Percentiles rank a stretch among this genome's conserved stretches.
These are phyloP conservation scores for Sporopachydermia lactativora DNA, from an alignment of 805 yeast species.

Conservation along the genomic window DNA sequence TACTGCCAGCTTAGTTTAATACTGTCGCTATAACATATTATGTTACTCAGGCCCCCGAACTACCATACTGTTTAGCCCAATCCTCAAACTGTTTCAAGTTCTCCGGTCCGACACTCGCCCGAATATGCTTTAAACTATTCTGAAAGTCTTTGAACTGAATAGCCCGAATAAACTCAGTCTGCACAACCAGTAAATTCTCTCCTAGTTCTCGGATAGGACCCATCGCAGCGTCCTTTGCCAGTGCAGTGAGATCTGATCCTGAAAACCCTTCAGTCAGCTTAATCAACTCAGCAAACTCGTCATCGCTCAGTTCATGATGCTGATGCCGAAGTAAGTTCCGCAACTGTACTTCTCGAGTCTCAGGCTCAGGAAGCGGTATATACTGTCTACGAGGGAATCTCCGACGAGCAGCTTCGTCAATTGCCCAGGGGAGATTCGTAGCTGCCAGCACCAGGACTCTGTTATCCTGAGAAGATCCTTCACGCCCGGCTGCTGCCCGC, in stretches of 20 bases:
- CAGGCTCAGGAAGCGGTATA: slow-evolving; percentile 85
- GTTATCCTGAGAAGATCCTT: slow-evolving; percentile 17
- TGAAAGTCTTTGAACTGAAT: slow-evolving; percentile 60
- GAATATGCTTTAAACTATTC: slow-evolving; percentile 59
- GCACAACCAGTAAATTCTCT: slow-evolving; percentile 54
- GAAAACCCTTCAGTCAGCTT: slow-evolving; percentile 68
- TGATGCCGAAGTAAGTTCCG: slow-evolving; percentile 54
- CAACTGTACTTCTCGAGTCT: slow-evolving; percentile 64
- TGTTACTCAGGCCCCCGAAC: neutral
- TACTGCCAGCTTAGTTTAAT: too few relatives aligned
- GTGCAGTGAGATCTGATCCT: slow-evolving; percentile 87
- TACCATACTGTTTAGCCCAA: slow-evolving; percentile 4
- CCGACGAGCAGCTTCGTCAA: slow-evolving; percentile 93
- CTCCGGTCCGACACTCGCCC: slow-evolving; percentile 68
- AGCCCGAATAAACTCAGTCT: slow-evolving; percentile 68
- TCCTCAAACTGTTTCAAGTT: slow-evolving; percentile 23
- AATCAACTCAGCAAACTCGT: slow-evolving; percentile 47
- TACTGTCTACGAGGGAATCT: slow-evolving; percentile 85
- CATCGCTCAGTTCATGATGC: slow-evolving; percentile 50
- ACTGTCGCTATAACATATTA: too few relatives aligned
- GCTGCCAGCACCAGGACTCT: slow-evolving; percentile 89
- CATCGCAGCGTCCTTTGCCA: slow-evolving; percentile 97
- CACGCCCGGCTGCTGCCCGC: slow-evolving; percentile 72
- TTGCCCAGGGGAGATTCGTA: slow-evolving; percentile 93
- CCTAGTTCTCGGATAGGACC: slow-evolving; percentile 89